phyloP scores from a whole-genome alignment of 2,329 filamentous ascomycete genomes.

The Dryadomyces quercus-mongolicae region DNA sequence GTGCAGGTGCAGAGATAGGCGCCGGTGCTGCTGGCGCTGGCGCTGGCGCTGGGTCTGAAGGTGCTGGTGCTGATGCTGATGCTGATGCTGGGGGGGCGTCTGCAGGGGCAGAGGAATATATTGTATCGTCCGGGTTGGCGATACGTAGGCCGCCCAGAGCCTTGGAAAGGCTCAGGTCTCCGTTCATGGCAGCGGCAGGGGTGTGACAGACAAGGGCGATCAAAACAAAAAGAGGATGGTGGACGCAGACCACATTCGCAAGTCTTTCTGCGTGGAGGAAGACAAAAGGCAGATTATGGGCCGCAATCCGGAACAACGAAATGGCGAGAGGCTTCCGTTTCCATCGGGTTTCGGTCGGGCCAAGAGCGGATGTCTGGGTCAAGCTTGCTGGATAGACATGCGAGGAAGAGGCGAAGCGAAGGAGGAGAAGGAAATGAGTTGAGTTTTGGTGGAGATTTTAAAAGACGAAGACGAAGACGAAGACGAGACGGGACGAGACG shows the following conservation, averaged over 20 bases:
- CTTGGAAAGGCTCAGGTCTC: slow-evolving; percentile 83
- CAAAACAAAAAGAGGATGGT: slow-evolving; percentile 2
- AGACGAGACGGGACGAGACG: too few relatives aligned
- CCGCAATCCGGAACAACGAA: background rate
- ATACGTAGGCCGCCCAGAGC: slow-evolving; percentile 90
- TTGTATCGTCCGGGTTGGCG: slow-evolving; percentile 74
- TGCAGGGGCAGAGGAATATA: slow-evolving; percentile 2
- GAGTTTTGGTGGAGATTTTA: too few relatives aligned
- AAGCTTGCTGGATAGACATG: background rate
- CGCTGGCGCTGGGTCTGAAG: too few relatives aligned
- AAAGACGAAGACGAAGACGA: too few relatives aligned
- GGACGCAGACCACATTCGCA: slow-evolving; percentile 4
- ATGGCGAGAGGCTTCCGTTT: background rate
- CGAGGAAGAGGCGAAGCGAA: background rate
- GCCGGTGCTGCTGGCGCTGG: too few relatives aligned
- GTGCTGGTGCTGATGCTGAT: too few relatives aligned
- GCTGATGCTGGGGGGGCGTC: background rate
- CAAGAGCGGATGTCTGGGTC: background rate
- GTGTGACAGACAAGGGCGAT: background rate
- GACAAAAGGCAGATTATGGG: background rate
- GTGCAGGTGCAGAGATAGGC: too few relatives aligned
- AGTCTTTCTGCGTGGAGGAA: background rate
- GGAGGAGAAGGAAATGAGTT: background rate
- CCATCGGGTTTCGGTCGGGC: slow-evolving; percentile 2
- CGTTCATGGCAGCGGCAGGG: slow-evolving; percentile 52